phyloP scores from a whole-genome alignment of 192 early-diverging fungal genomes.

The Funneliformis geosporum region DNA sequence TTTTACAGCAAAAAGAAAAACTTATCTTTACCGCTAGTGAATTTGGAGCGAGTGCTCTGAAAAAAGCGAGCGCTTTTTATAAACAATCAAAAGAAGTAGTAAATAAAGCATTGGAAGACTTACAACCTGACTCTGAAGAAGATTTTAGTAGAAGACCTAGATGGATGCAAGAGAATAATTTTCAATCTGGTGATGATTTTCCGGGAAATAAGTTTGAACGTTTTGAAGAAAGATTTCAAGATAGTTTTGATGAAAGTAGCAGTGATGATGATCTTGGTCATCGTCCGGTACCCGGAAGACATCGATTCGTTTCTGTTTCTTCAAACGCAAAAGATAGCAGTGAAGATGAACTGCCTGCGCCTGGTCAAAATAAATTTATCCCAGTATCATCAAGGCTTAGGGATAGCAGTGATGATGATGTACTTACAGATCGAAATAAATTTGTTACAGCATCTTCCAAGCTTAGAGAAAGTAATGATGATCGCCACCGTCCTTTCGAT shows the following conservation, averaged over 20 bases:
- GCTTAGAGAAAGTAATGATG: not conserved
- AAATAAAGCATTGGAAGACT: slow-evolving; percentile 61
- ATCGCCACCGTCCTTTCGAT: not conserved
- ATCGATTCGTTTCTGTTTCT: not conserved
- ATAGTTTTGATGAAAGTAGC: slow-evolving; percentile 25
- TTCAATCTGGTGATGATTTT: slow-evolving; percentile 34
- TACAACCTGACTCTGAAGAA: slow-evolving; percentile 47
- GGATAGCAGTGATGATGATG: not conserved
- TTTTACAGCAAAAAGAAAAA: slow-evolving; percentile 56
- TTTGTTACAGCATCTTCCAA: not conserved
- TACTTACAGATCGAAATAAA: not conserved
- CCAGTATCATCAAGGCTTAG: not conserved
- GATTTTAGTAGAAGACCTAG: slow-evolving; percentile 33
- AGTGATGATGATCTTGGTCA: slow-evolving; percentile 12
- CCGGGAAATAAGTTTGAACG: slow-evolving; percentile 25
- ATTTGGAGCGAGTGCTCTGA: slow-evolving; percentile 62
- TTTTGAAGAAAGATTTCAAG: slow-evolving; percentile 14
- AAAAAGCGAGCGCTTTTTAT: slow-evolving; percentile 67
- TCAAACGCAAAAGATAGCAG: not conserved
- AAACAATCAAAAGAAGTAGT: slow-evolving; percentile 63
- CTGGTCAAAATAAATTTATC: not conserved
- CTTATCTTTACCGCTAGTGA: slow-evolving; percentile 56
- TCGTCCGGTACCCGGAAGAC: not conserved
- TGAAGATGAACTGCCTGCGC: not conserved
- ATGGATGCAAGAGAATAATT: slow-evolving; percentile 40